A percentile compares a stretch with the other conserved stretches of the same genome.
Conservation (phyloP, 805 yeast species). For the Saccharomycopsis sp. region DNA sequence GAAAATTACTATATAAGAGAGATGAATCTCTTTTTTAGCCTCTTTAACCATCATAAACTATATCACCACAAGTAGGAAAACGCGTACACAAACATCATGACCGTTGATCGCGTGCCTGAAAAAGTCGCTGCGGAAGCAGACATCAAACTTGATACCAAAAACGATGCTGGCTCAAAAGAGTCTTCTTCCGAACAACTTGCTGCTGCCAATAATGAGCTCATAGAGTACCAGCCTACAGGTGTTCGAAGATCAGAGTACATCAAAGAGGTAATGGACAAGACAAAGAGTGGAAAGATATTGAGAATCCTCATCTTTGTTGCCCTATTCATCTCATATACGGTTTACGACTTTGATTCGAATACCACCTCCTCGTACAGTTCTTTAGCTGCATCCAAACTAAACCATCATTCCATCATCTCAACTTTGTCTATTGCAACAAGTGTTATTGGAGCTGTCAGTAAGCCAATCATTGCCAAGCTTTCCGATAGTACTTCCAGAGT, state of each 20-base stretch:
- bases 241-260: not conserved
- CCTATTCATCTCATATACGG: not conserved
- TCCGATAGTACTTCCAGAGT: slow-evolving; percentile 37
- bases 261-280: not conserved
- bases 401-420: slow-evolving; percentile 34
- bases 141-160: not conserved
- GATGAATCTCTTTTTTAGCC: not conserved
- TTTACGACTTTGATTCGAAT: slow-evolving; percentile 25
- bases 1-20: not conserved
- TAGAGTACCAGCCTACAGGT: not conserved
- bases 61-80: too few species aligned
- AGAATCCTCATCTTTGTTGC: not conserved
- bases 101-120: not conserved
- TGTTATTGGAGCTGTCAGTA: slow-evolving; percentile 33
- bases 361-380: slow-evolving; percentile 33
- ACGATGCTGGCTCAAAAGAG: not conserved
- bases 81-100: too few species aligned
- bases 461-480: slow-evolving; percentile 36
- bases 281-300: not conserved
- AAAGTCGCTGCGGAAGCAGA: not conserved
- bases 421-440: slow-evolving; percentile 34
- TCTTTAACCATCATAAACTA: too few species aligned
- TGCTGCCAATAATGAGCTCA: not conserved
- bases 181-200: not conserved
- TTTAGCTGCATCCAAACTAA: slow-evolving; percentile 35